Conservation (phyloP, 805 yeast genomes). For the Priceomyces carsonii region DNA sequence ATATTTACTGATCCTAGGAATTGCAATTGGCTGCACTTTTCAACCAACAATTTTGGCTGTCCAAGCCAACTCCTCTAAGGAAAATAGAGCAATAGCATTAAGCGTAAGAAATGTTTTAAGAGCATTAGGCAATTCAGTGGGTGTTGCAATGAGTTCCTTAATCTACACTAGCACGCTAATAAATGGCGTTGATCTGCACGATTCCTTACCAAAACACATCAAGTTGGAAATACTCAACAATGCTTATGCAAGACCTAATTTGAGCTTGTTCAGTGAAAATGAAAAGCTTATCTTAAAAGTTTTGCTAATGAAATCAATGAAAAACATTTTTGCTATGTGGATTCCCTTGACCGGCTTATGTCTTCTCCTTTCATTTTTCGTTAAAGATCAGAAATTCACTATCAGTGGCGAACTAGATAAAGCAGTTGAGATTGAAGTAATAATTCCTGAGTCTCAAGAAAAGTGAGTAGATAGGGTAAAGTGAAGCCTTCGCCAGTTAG, state of each 20-base stretch:
- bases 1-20: constrained; percentile 8
- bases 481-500: too few relatives aligned
- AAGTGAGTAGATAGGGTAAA: too few relatives aligned
- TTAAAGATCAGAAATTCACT: constrained; percentile 40
- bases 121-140: constrained; percentile 61
- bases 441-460: too few relatives aligned
- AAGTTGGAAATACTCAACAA: constrained; percentile 21
- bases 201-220: constrained; percentile 16
- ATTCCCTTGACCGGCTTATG: constrained; percentile 36
- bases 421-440: too few relatives aligned
- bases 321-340: constrained; percentile 30
- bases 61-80: constrained; percentile 51
- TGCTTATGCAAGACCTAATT: constrained; percentile 20
- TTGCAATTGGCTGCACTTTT: constrained; percentile 49
- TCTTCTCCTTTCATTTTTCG: constrained; percentile 26
- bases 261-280: too few relatives aligned
- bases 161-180: constrained; percentile 36
- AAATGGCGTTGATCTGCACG: neutral
- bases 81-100: constrained; percentile 60
- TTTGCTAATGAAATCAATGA: constrained; percentile 29
- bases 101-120: constrained; percentile 57
- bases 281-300: constrained; percentile 15
- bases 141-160: constrained; percentile 50
- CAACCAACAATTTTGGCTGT: constrained; percentile 56
- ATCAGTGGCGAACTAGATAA: too few relatives aligned